phyloP scores from a whole-genome alignment of 352 stramenopile genomes.

The Phytophthora quininea region DNA sequence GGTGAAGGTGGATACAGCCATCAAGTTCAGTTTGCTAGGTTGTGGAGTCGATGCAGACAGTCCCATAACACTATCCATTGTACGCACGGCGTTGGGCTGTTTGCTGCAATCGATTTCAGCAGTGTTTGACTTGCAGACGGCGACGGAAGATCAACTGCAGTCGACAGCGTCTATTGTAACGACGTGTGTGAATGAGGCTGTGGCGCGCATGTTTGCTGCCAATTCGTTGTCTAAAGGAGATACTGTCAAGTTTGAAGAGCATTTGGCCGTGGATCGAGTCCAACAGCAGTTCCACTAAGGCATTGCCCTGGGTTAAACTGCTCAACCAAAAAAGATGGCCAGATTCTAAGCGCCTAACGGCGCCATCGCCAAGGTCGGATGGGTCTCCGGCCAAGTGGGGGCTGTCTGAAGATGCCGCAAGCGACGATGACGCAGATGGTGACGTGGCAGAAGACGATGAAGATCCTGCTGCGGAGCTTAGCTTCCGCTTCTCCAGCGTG shows the following conservation, averaged over 20 bases:
- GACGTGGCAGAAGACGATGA: slow-evolving; percentile 31
- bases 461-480: slow-evolving; percentile 33
- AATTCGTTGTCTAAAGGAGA: slow-evolving; percentile 48
- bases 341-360: slow-evolving; percentile 47
- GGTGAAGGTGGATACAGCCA: slow-evolving; percentile 62
- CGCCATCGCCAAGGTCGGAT: slow-evolving; percentile 19
- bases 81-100: slow-evolving; percentile 49
- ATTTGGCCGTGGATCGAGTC: slow-evolving; percentile 77
- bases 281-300: slow-evolving; percentile 40
- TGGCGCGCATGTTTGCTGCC: slow-evolving; percentile 51
- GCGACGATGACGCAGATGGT: slow-evolving; percentile 25
- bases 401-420: slow-evolving; percentile 16
- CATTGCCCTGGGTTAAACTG: slow-evolving; percentile 72
- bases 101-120: slow-evolving; percentile 63
- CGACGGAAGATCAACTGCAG: slow-evolving; percentile 56
- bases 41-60: slow-evolving; percentile 36
- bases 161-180: slow-evolving; percentile 61
- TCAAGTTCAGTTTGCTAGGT: slow-evolving; percentile 59
- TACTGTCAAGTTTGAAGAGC: slow-evolving; percentile 38
- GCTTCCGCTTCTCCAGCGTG: slow-evolving; percentile 73
- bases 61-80: slow-evolving; percentile 45
- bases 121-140: slow-evolving; percentile 67
- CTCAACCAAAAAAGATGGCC: slow-evolving; percentile 78
- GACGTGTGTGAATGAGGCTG: slow-evolving; percentile 60
- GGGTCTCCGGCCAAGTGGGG: slow-evolving; percentile 34